A percentile compares a stretch with the other conserved stretches of the same genome.
Conservation (phyloP, 1,284 basidiomycete species). For the Rhodofomes roseus region DNA sequence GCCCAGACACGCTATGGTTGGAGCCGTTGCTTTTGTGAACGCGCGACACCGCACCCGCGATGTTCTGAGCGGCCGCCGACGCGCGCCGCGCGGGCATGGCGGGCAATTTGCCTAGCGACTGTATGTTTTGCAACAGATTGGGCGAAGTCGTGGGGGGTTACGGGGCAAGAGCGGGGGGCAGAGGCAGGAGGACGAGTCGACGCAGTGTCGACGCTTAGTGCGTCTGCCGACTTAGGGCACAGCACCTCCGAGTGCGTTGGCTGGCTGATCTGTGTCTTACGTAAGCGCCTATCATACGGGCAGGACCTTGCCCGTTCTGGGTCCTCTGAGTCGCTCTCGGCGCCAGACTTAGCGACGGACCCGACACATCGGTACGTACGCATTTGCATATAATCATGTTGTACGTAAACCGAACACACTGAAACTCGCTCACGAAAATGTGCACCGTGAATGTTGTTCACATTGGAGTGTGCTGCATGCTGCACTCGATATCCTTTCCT, state of each 20-base stretch:
- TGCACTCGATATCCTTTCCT: too few species aligned
- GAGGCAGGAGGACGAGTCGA: not conserved
- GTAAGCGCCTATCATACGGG: not conserved
- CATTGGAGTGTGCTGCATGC: too few species aligned
- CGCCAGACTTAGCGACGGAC: not conserved
- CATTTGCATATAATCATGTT: not conserved
- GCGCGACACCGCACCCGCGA: slow-evolving; percentile 30
- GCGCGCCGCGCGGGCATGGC: slow-evolving; percentile 43
- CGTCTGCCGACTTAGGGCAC: slow-evolving; percentile 1
- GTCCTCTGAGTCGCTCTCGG: not conserved
- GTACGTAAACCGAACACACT: not conserved
- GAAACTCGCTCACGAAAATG: not conserved
- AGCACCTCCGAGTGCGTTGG: not conserved
- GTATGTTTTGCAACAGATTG: slow-evolving; percentile 3
- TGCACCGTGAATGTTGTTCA: too few species aligned
- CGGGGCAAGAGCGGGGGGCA: not conserved
- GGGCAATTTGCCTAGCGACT: slow-evolving; percentile 9
- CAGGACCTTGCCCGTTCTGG: not conserved
- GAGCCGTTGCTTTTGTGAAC: slow-evolving; percentile 50
- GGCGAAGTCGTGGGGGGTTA: not conserved
- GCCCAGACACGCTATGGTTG: slow-evolving; percentile 37
- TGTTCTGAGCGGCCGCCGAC: slow-evolving; percentile 38
- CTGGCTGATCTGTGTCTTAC: not conserved
- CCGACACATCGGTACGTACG: not conserved
- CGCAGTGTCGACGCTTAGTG: not conserved